Evolutionary conservation across 2,329 filamentous ascomycete genomes (phyloP).

Genomic region (Cladobotryum protrusum): DNA sequence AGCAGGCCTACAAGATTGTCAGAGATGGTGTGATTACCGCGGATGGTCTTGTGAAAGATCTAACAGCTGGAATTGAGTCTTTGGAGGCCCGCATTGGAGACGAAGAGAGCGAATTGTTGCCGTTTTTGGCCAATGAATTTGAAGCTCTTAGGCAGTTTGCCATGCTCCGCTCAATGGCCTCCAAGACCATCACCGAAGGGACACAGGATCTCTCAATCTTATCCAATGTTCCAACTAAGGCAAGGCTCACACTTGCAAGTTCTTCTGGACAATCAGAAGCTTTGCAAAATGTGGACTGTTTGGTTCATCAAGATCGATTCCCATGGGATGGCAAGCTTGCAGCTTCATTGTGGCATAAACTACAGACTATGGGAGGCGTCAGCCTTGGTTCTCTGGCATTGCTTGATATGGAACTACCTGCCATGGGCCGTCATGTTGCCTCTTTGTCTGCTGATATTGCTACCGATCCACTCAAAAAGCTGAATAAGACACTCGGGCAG

Average conservation of each 20-base stretch:
- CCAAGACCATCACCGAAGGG: neutral
- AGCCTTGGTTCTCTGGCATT: constrained; percentile 55
- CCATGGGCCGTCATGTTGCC: constrained; percentile 51
- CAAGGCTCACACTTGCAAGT: constrained; percentile 27
- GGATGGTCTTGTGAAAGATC: constrained; percentile 41
- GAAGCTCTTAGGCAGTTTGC: constrained; percentile 50
- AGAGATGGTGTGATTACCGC: constrained; percentile 35
- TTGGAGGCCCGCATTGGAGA: constrained; percentile 42
- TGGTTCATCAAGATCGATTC: constrained; percentile 35
- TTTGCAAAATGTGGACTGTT: constrained; percentile 43
- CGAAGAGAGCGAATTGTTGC: constrained; percentile 34
- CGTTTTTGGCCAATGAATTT: constrained; percentile 51
- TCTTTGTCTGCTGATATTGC: constrained; percentile 43
- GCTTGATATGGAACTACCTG: constrained; percentile 58
- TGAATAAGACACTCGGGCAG: constrained; percentile 43
- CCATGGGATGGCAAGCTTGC: constrained; percentile 36
- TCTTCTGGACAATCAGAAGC: constrained; percentile 31
- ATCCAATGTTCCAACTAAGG: constrained; percentile 35
- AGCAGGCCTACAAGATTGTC: constrained; percentile 51
- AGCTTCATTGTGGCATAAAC: constrained; percentile 47
- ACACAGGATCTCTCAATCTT: constrained; percentile 31
- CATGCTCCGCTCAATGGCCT: constrained; percentile 31
- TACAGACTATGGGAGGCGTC: constrained; percentile 46
- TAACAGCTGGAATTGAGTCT: constrained; percentile 45
- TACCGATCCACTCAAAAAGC: constrained; percentile 41